phyloP scores from a whole-genome alignment of 2,329 filamentous ascomycete genomes.

The Fusarium brevicatenulatum region DNA sequence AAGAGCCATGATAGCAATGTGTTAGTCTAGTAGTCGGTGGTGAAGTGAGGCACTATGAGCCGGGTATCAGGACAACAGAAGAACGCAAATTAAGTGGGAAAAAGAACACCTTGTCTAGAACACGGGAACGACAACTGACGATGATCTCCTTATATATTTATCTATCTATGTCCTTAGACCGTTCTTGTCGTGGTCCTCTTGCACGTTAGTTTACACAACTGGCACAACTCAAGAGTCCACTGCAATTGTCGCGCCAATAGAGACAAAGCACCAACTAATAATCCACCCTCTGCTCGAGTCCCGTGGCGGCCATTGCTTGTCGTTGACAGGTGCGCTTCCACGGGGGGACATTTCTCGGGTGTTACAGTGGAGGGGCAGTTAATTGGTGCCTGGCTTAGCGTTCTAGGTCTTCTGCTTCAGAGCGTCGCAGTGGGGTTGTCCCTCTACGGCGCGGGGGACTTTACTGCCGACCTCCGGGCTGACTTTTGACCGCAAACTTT shows the following conservation, averaged over 20 bases:
- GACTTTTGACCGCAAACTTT: slow-evolving; percentile 18
- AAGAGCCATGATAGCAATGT: slow-evolving; percentile 48
- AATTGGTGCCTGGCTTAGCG: slow-evolving; percentile 22
- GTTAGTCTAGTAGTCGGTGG: neutral
- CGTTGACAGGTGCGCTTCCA: slow-evolving; percentile 43
- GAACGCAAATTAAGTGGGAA: neutral
- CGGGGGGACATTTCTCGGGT: slow-evolving; percentile 23
- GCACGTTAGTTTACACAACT: slow-evolving; percentile 1
- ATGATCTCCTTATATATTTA: slow-evolving; percentile 15
- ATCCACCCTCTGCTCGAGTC: slow-evolving; percentile 9
- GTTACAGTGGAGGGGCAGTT: slow-evolving; percentile 18
- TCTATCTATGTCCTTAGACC: neutral
- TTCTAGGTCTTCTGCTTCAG: slow-evolving; percentile 8
- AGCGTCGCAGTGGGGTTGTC: slow-evolving; percentile 7
- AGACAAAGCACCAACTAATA: slow-evolving; percentile 7
- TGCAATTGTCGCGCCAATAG: slow-evolving; percentile 42
- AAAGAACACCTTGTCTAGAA: neutral
- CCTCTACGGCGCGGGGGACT: slow-evolving; percentile 8
- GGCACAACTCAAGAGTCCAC: slow-evolving; percentile 4
- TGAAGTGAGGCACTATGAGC: neutral
- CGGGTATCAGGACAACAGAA: slow-evolving; percentile 9
- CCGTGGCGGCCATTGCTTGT: slow-evolving; percentile 32
- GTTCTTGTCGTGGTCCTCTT: slow-evolving; percentile 11
- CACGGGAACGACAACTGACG: neutral
- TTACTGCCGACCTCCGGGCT: slow-evolving; percentile 20